phyloP scores from a whole-genome alignment of 192 early-diverging fungal species.

The Rhizophagus prolifer region DNA sequence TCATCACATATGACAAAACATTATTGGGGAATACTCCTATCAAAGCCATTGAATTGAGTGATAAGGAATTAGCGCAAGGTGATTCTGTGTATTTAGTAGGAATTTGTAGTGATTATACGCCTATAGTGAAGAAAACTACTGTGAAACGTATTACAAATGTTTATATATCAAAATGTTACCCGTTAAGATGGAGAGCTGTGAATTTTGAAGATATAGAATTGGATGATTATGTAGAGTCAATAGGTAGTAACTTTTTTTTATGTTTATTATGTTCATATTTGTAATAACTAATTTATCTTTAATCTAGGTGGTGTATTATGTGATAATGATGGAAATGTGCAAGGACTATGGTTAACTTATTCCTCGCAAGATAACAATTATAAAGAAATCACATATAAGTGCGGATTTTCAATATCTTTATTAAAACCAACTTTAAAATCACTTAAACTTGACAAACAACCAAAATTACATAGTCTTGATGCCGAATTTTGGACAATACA shows the following conservation, averaged over 20 bases:
- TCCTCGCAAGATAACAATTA: constrained; percentile 67
- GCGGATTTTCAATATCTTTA: constrained; percentile 49
- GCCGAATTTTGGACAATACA: constrained; percentile 61
- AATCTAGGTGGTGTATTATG: constrained; percentile 57
- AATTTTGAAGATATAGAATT: constrained; percentile 62
- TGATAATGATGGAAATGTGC: constrained; percentile 53
- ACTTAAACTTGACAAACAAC: constrained; percentile 47
- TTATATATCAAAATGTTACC: constrained; percentile 62
- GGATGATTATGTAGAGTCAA: constrained; percentile 62
- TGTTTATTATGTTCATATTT: too few relatives aligned
- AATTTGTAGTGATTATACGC: constrained; percentile 49
- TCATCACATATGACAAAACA: constrained; percentile 78
- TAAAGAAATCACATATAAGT: constrained; percentile 64
- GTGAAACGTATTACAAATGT: constrained; percentile 62
- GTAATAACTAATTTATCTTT: not conserved
- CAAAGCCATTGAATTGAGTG: constrained; percentile 56
- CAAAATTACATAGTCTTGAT: constrained; percentile 55
- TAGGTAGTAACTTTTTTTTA: constrained; percentile 33
- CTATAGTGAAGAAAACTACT: constrained; percentile 59
- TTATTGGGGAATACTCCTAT: constrained; percentile 79
- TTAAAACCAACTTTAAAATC: constrained; percentile 55
- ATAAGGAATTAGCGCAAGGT: constrained; percentile 61
- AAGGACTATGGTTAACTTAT: constrained; percentile 68
- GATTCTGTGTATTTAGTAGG: constrained; percentile 59
- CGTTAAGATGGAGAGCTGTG: constrained; percentile 61